Base-by-base conservation (phyloP, 306 rosid genomes). In the Cucurbita moschata region DNA sequence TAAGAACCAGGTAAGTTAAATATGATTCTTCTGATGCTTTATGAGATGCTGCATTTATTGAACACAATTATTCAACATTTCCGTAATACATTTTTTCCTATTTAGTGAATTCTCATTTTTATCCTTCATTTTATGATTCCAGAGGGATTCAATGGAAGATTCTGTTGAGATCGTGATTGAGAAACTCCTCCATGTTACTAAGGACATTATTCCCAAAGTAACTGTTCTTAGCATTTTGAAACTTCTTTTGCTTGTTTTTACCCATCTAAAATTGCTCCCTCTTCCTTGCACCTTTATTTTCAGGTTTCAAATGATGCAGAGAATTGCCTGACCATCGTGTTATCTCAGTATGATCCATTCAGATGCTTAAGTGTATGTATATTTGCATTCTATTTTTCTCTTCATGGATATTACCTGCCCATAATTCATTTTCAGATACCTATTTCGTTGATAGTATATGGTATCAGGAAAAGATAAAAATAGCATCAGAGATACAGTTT, bases 301-400 rank as follows among this genome's bases (percentile, higher is more conserved):
- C 86, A 95, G 99, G 96, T 95, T 73, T 85, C 99, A 78, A 88
- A 71, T 78, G 96, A 91, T 81, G 97, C 97, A 4, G 99, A 91
- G 79, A 96, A 83, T 82, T 91, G 97, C 92, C 84, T 91, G 88
- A 91, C 88, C 49, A 60, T 84, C 73, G 86, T 91, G 49, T 81
- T 95, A 73, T 84, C 86, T 75, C 97, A 88, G 82, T 83, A 89
- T 55, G 97, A 95, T 83, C 96, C 97, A 38, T 95, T 95, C 91
- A 84, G 97, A 88, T 91, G 99, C 82, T 83, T 95, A 82, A 91
- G 91, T 75, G 99, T 95, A 88, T 10, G 92, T 72, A 58, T 71
- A 77, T 58, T 78, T 35, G 46, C 60, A 14, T 15, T 56, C 40
- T 15, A 40, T 70, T 12, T 37, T 10, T 77, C 53, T 19, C 4